phyloP scores from a whole-genome alignment of 768 basidiomycete genomes.

The Suillus alpinus region DNA sequence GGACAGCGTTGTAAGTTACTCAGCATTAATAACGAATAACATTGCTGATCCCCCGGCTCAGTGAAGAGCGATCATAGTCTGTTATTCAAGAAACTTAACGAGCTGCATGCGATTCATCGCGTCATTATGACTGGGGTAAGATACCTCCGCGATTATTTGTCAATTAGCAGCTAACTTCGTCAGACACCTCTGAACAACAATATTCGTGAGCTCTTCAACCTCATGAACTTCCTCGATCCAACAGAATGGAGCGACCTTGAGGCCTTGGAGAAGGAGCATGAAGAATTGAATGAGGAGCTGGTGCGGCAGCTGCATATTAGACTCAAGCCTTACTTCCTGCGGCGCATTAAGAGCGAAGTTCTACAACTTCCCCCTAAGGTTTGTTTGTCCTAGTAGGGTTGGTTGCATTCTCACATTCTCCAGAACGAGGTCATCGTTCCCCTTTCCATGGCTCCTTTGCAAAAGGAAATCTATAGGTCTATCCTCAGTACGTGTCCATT shows the following conservation, averaged over 20 bases:
- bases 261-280: conserved; percentile 69
- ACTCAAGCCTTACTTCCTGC: conserved; percentile 87
- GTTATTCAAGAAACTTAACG: conserved; percentile 79
- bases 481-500: conserved; percentile 60
- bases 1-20: conserved; percentile 75
- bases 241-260: conserved; percentile 73
- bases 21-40: background rate
- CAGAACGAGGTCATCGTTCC: conserved; percentile 93
- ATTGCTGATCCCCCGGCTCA: conserved; percentile 30
- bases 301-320: conserved; percentile 76
- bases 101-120: conserved; percentile 74
- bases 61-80: conserved; percentile 82
- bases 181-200: conserved; percentile 97
- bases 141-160: background rate
- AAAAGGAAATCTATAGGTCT: conserved; percentile 85
- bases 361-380: conserved; percentile 92
- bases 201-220: conserved; percentile 91
- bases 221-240: conserved; percentile 94
- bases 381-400: conserved; percentile 8
- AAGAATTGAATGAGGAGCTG: conserved; percentile 74
- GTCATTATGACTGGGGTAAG: conserved; percentile 87
- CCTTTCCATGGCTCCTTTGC: conserved; percentile 80
- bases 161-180: background rate
- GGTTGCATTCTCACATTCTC: background rate
- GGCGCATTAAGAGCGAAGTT: conserved; percentile 91